Evolutionary conservation across 176 grass and related monocot species (phyloP), one percentile per base, ranked within the genome.

Genomic region (Stipa capillata): DNA sequence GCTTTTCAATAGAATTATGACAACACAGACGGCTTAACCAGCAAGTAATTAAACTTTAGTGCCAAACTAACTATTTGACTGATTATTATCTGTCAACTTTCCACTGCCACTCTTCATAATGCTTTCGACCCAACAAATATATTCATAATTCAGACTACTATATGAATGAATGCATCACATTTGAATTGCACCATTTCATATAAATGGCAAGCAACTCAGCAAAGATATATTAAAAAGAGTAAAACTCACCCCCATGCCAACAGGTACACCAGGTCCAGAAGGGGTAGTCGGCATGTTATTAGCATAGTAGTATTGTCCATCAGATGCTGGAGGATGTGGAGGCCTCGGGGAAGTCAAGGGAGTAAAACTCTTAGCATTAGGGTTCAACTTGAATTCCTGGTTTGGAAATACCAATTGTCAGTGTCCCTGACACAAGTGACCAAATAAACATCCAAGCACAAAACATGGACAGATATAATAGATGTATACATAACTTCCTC

Each of bases 311-410:
- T 84, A 84, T 32, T 89, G 62, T 75, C 80, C 86, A 78, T 94
- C 92, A 41, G 92, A 52, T 57, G 58, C 47, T 74, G 88, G 66
- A 75, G 83, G 44, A 58, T 79, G 78, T 6, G 69, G 81, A 47
- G 74, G 74, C 62, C 86, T 88, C 36, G 82, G 1, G 83, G 90
- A 79, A 76, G 20, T 10, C 25, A 83, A 42, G 29, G 86, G 90
- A 74, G 83, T 92, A 69, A 92, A 92, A 79, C 82, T 88, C 61
- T 88, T 92, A 32, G 90, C 90, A 83, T 92, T 88, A 37, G 90
- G 90, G 49, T 92, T 92, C 54, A 88, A 63, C 83, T 83, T 92
- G 83, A 92, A 92, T 84, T 92, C 90, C 90, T 92, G 90, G 39
- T 79, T 28, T 10, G 74, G 25, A 75, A 69, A 59, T 69, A 80